Percentiles rank a stretch among this genome's conserved stretches.
phyloP scores from a whole-genome alignment of 345 rosid species.

The Adansonia digitata region DNA sequence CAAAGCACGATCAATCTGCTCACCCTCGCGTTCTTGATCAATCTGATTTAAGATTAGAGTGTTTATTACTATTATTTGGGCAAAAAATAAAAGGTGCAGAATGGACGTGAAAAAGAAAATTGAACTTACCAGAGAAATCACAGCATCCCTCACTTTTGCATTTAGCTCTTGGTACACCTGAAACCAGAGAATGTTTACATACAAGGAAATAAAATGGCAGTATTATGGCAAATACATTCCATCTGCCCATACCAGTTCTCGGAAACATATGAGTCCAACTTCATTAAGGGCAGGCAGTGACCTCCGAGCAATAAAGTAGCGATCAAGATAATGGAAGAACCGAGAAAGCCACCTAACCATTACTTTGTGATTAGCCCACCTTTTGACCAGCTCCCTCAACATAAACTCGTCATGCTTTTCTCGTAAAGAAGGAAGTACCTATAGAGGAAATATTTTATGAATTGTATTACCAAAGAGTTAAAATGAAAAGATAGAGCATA shows the following conservation, averaged over 20 bases:
- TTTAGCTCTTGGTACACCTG: constrained; percentile 35
- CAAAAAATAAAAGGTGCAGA: neutral
- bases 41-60: constrained; percentile 29
- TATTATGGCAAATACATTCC: neutral
- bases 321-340: constrained; percentile 49
- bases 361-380: constrained; percentile 47
- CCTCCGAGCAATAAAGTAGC: constrained; percentile 36
- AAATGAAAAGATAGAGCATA: neutral
- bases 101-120: neutral
- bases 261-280: constrained; percentile 38
- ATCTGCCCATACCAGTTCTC: constrained; percentile 14
- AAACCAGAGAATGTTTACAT: neutral
- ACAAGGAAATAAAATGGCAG: neutral
- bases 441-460: neutral
- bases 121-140: constrained; percentile 45
- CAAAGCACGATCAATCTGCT: constrained; percentile 58
- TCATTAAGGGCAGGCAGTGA: constrained; percentile 37
- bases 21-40: constrained; percentile 63
- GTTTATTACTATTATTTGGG: neutral
- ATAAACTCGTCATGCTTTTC: constrained; percentile 41
- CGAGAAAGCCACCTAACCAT: constrained; percentile 54
- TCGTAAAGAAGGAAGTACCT: constrained; percentile 39
- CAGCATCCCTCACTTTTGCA: constrained; percentile 50
- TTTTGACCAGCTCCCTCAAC: constrained; percentile 45
- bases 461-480: neutral